Percentiles rank a stretch among this genome's conserved stretches.
phyloP scores from a whole-genome alignment of 805 yeast species.

The Yamadazyma phyllophila region DNA sequence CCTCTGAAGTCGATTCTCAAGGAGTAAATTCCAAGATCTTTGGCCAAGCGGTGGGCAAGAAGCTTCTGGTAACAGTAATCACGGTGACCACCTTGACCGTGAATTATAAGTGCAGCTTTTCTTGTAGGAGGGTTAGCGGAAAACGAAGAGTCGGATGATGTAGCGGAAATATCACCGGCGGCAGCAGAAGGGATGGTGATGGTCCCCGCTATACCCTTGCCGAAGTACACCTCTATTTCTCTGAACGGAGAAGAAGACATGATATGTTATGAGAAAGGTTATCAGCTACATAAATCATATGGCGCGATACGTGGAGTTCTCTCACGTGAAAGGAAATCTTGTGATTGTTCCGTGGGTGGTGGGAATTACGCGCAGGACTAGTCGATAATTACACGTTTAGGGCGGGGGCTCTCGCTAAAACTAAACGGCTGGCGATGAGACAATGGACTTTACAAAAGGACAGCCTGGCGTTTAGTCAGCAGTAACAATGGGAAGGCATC shows the following conservation, averaged over 20 bases:
- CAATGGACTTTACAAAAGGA: no score
- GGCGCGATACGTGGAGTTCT: conserved; percentile 2
- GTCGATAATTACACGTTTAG: no score
- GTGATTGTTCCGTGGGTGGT: no score
- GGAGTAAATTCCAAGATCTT: conserved; percentile 57
- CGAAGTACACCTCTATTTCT: conserved; percentile 35
- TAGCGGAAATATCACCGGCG: conserved; percentile 12
- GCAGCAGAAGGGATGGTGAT: conserved; percentile 37
- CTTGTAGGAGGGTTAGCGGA: conserved; percentile 35
- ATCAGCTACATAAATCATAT: not conserved
- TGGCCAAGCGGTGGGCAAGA: conserved; percentile 60
- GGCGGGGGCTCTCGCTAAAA: no score
- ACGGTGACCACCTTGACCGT: conserved; percentile 85
- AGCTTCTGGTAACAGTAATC: conserved; percentile 70
- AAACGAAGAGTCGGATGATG: conserved; percentile 16
- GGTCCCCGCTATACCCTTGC: conserved; percentile 36
- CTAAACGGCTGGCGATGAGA: no score
- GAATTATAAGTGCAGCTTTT: conserved; percentile 62
- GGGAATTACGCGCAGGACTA: no score
- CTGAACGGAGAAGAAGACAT: conserved; percentile 18
- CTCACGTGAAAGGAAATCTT: not conserved
- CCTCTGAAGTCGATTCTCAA: conserved; percentile 83
- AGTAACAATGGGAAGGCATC: no score
- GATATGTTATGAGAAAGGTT: not conserved
- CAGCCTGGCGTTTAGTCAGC: no score